These are phyloP conservation scores for Wickerhamomyces hampshirensis DNA, from an alignment of 805 yeast species.

Conservation along the genomic window DNA sequence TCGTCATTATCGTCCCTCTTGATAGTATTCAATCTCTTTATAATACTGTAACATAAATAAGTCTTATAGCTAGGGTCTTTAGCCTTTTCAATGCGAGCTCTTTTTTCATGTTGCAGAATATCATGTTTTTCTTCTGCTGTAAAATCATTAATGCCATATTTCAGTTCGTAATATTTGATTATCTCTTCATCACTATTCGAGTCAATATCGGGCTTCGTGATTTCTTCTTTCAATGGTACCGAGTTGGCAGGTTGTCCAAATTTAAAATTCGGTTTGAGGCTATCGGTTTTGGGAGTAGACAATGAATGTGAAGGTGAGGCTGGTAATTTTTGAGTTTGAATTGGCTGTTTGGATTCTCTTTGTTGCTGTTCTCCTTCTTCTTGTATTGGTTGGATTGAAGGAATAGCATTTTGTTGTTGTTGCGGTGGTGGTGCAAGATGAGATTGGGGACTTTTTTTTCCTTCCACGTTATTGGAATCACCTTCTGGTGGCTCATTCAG, in stretches of 20 bases:
- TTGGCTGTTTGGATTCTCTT: not conserved
- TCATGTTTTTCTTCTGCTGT: conserved; percentile 27
- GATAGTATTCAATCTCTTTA: conserved; percentile 24
- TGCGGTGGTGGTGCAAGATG: not conserved
- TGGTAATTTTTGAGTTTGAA: not conserved
- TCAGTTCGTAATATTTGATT: conserved; percentile 23
- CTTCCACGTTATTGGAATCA: not conserved
- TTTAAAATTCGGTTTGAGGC: not conserved
- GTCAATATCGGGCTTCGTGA: conserved; percentile 22
- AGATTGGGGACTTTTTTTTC: not conserved
- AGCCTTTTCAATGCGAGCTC: conserved; percentile 24
- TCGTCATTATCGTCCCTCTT: conserved; percentile 2
- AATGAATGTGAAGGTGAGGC: not conserved
- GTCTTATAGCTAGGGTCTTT: conserved; percentile 25
- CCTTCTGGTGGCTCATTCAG: conserved; percentile 5
- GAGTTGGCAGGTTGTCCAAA: not conserved
- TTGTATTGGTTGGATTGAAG: too few relatives aligned
- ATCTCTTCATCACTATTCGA: conserved; percentile 24
- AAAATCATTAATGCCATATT: conserved; percentile 23
- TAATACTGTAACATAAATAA: conserved; percentile 25
- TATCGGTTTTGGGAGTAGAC: not conserved
- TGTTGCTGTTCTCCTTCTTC: not conserved
- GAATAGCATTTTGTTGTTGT: conserved; percentile 1
- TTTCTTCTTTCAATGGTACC: conserved; percentile 17
- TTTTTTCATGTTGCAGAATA: conserved; percentile 25